Evolutionary conservation across 1,139 yeast species (phyloP).

Genomic region (Magnusiomyces clavatus): DNA sequence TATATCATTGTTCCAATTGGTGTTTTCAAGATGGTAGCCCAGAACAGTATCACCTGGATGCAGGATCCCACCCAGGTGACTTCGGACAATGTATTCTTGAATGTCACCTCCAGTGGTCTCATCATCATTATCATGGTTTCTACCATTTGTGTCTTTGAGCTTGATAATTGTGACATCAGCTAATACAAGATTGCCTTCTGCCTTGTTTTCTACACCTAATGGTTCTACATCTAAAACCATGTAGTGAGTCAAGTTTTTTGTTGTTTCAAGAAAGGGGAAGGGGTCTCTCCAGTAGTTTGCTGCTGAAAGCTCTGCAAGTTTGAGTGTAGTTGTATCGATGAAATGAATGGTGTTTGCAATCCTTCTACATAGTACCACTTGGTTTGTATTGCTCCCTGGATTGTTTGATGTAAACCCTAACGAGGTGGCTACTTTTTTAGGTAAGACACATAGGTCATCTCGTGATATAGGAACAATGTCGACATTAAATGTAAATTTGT

Average conservation of each 20-base stretch:
- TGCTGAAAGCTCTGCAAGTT: conserved; percentile 68
- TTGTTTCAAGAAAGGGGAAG: conserved; percentile 68
- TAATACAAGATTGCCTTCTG: conserved; percentile 59
- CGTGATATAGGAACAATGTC: conserved; percentile 96
- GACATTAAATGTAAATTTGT: conserved; percentile 84
- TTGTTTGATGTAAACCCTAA: conserved; percentile 47
- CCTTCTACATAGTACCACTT: conserved; percentile 66
- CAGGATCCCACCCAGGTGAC: conserved; percentile 88
- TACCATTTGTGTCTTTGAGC: conserved; percentile 54
- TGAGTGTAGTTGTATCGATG: conserved; percentile 70
- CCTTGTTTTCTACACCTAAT: conserved; percentile 54
- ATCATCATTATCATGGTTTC: too few relatives aligned
- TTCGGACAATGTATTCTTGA: conserved; percentile 69
- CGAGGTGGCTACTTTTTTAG: conserved; percentile 74
- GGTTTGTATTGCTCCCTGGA: conserved; percentile 30
- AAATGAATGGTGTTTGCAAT: conserved; percentile 78
- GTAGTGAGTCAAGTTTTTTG: conserved; percentile 73
- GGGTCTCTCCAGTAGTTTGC: conserved; percentile 74
- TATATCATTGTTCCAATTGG: conserved; percentile 81
- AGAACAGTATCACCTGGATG: conserved; percentile 95
- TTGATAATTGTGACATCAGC: conserved; percentile 91
- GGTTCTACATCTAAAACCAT: conserved; percentile 92
- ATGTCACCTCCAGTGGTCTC: conserved; percentile 56
- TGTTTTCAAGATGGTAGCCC: conserved; percentile 78
- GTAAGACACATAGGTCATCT: conserved; percentile 90